Conservation (phyloP, 176 grass and related monocot genomes). For the Saccharum spontaneum region DNA sequence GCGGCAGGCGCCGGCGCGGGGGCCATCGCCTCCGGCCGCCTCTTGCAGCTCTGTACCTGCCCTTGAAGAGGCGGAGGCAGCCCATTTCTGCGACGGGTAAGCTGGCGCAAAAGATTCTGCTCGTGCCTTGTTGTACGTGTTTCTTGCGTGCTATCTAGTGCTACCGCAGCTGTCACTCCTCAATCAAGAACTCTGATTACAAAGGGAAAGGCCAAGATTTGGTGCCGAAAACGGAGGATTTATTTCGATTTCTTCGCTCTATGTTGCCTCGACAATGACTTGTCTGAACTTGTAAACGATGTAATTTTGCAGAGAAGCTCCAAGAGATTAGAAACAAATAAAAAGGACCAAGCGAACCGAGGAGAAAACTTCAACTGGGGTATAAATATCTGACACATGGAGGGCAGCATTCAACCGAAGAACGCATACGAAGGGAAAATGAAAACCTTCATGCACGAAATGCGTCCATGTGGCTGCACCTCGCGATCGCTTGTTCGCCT, state of each 20-base stretch:
- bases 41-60: slow-evolving; percentile 11
- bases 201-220: not conserved
- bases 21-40: not conserved
- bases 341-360: not conserved
- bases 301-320: not conserved
- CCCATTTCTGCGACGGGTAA: slow-evolving; percentile 42
- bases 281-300: not conserved
- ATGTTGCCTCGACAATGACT: slow-evolving; percentile 25
- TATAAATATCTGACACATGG: slow-evolving; percentile 10
- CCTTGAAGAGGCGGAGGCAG: slow-evolving; percentile 30
- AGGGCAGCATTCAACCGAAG: not conserved
- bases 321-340: not conserved
- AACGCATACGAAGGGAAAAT: not conserved
- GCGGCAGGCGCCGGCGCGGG: not conserved
- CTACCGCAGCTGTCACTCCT: not conserved
- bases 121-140: not conserved
- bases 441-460: not conserved
- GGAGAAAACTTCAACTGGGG: not conserved
- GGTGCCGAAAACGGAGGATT: not conserved
- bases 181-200: not conserved
- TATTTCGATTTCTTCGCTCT: not conserved
- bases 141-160: not conserved
- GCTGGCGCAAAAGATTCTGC: not conserved
- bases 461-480: slow-evolving; percentile 11
- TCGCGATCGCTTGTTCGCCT: not conserved